A percentile compares a stretch with the other conserved stretches of the same genome.
These are phyloP conservation scores for Metarhizium brunneum DNA, from an alignment of 2,329 filamentous ascomycete genomes.

Conservation along the genomic window DNA sequence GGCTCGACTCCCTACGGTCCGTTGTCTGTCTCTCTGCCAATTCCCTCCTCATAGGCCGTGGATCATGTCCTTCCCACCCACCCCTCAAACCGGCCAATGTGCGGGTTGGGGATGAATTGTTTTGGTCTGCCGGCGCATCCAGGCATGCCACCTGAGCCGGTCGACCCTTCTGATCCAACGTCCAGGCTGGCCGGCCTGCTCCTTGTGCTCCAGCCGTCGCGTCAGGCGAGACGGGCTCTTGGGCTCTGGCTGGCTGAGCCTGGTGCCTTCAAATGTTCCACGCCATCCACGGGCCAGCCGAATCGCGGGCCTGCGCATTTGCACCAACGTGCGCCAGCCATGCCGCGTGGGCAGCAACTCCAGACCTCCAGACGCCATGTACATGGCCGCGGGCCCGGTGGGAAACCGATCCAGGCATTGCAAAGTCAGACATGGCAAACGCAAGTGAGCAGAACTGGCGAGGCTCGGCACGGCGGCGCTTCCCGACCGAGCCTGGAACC, in stretches of 20 bases:
- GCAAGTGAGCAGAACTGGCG: background rate
- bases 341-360: background rate
- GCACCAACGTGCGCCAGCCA: background rate
- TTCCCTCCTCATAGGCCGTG: background rate
- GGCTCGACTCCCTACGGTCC: too few relatives aligned
- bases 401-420: background rate
- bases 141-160: background rate
- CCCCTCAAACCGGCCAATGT: constrained; percentile 2
- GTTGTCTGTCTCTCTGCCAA: background rate
- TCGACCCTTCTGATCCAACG: background rate
- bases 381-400: background rate
- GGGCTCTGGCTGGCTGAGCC: background rate
- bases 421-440: background rate
- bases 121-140: background rate
- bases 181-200: background rate
- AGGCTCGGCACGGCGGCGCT: constrained; percentile 7
- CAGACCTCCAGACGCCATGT: background rate
- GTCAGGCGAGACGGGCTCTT: background rate
- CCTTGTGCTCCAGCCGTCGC: background rate
- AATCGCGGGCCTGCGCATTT: background rate
- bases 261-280: background rate
- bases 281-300: background rate
- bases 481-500: constrained; percentile 4
- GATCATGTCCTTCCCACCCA: background rate
- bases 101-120: background rate